phyloP scores from a whole-genome alignment of 192 early-diverging fungal species.

The Obelidium mucronatum region DNA sequence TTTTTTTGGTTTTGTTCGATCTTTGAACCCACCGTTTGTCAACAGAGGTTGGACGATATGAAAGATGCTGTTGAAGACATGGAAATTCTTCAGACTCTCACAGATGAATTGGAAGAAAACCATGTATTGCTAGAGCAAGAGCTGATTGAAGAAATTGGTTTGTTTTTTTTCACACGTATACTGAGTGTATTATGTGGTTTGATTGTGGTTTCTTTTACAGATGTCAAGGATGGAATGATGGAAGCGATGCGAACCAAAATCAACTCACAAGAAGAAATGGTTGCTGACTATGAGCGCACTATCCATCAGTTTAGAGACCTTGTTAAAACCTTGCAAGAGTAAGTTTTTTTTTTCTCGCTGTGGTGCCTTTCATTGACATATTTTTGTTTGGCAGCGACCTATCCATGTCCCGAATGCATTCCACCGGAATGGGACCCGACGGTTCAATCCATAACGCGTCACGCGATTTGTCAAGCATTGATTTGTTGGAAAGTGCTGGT shows the following conservation, averaged over 20 bases:
- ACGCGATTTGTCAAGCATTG: neutral
- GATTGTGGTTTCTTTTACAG: no score
- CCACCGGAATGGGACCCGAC: no score
- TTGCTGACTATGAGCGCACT: slow-evolving; percentile 87
- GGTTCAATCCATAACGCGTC: neutral
- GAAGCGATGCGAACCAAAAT: slow-evolving; percentile 66
- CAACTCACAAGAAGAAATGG: slow-evolving; percentile 75
- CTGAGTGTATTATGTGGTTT: slow-evolving; percentile 10
- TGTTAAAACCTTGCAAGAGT: slow-evolving; percentile 74
- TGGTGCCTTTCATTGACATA: neutral
- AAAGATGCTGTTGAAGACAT: slow-evolving; percentile 81
- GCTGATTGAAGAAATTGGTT: slow-evolving; percentile 81
- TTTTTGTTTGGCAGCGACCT: slow-evolving; percentile 10
- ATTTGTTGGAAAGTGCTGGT: slow-evolving; percentile 69
- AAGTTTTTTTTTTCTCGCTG: slow-evolving; percentile 31
- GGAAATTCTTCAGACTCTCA: slow-evolving; percentile 88
- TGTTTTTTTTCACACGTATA: no score
- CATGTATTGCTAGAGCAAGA: slow-evolving; percentile 89
- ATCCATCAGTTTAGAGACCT: slow-evolving; percentile 88
- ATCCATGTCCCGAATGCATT: slow-evolving; percentile 1
- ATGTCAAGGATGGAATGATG: slow-evolving; percentile 75
- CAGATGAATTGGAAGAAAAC: slow-evolving; percentile 93
- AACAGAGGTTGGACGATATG: slow-evolving; percentile 83
- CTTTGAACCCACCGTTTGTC: no score
- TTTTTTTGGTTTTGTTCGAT: no score